Evolutionary conservation across 345 rosid genomes (phyloP), one percentile per base, ranked within the genome.

Genomic region (Mallotus nudiflorus): DNA sequence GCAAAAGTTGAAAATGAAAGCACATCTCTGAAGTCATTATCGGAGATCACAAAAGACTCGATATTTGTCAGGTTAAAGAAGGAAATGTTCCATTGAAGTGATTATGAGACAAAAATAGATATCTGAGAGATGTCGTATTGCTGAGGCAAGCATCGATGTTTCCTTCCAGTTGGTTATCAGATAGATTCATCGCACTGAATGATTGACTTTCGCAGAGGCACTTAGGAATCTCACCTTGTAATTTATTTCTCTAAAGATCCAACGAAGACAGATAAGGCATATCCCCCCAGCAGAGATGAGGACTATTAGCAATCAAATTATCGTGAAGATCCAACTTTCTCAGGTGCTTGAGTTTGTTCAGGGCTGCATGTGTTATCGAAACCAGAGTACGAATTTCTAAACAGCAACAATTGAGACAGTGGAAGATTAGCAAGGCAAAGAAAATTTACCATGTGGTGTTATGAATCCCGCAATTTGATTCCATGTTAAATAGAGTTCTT

Each of bases 391-490:
- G 37, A 31, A 0, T n/a, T 37, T 15, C 28, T 18, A 66, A 61
- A 13, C 14, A 18, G 1, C 15, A 20, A 5, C 9, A 13, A 49
- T 6, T 3, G 27, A 0, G 42, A n/a, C n/a, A n/a, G n/a, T n/a
- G n/a, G n/a, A n/a, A n/a, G n/a, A n/a, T n/a, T n/a, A n/a, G n/a
- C n/a, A n/a, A n/a, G n/a, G n/a, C n/a, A n/a, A n/a, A n/a, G n/a
- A n/a, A n/a, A n/a, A n/a, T 40, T 39, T 71, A 71, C 70, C 75
- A 8, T 45, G 10, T 40, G 60, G 59, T 73, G 76, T 56, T 33
- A n/a, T 49, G 71, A 69, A 75, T 63, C 70, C 70, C 3, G 28
- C 29, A 7, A 75, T 63, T 1, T 37, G 15, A 39, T 75, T 75
- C 25, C 74, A 53, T 2, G 74, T 24, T 28, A 69, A 56, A 20